Evolutionary conservation across 306 rosid genomes (phyloP).

Genomic region (Chamaecrista fasciculata): DNA sequence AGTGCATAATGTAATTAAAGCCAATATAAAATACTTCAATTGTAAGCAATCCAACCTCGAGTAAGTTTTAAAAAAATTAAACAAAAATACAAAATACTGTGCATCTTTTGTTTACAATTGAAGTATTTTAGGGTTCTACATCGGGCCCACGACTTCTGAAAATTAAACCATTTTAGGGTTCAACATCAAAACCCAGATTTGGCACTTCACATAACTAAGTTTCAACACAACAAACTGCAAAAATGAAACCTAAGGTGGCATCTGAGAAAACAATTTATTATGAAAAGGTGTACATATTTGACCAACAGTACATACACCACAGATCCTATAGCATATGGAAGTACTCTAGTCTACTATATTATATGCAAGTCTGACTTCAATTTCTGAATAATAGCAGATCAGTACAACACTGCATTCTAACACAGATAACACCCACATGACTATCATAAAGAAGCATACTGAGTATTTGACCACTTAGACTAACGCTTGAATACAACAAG

Average conservation of each 20-base stretch:
- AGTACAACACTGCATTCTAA: conserved; percentile 14
- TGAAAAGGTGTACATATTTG: not conserved
- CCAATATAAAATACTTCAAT: not conserved
- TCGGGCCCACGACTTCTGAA: not conserved
- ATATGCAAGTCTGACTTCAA: conserved; percentile 8
- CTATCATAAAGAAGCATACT: conserved; percentile 25
- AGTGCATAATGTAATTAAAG: not conserved
- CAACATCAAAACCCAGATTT: conserved; percentile 19
- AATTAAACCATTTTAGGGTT: conserved; percentile 26
- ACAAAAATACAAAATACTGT: too few species aligned
- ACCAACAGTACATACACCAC: conserved; percentile 12
- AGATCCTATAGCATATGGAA: conserved; percentile 16
- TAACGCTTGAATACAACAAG: not conserved
- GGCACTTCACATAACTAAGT: conserved; percentile 26
- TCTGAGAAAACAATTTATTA: conserved; percentile 21
- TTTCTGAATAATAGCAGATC: conserved; percentile 12
- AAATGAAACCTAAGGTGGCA: not conserved
- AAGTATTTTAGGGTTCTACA: too few species aligned
- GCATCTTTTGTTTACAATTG: too few species aligned
- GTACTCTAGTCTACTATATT: conserved; percentile 16
- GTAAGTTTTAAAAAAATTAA: not conserved
- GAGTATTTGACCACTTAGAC: conserved; percentile 14
- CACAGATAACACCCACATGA: conserved; percentile 35
- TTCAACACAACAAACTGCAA: conserved; percentile 25
- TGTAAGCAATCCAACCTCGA: not conserved